phyloP scores from a whole-genome alignment of 2,329 filamentous ascomycete species.

The Neonectria faginata region DNA sequence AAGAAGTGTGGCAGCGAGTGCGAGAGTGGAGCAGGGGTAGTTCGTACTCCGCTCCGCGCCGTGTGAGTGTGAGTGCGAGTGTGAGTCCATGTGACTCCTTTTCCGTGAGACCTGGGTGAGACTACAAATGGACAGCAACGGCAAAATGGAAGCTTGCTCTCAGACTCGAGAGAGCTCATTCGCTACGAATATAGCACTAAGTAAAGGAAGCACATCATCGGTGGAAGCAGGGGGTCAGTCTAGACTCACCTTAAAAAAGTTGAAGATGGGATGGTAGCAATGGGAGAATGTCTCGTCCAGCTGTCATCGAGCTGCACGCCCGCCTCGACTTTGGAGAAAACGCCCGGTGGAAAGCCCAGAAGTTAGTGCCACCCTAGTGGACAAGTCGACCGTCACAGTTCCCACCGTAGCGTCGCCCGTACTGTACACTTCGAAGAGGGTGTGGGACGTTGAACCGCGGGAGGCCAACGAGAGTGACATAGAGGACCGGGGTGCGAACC shows the following conservation, averaged over 20 bases:
- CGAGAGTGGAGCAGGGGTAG: slow-evolving; percentile 11
- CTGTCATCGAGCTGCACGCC: neutral
- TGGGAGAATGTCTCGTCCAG: neutral
- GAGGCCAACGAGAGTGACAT: slow-evolving; percentile 9
- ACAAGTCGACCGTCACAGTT: neutral
- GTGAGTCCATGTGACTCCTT: slow-evolving; percentile 1
- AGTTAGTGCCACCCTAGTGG: slow-evolving; percentile 11
- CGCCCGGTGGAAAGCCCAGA: slow-evolving; percentile 28
- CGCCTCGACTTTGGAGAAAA: neutral
- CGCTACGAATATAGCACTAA: neutral
- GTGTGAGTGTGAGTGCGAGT: neutral
- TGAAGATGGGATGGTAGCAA: neutral
- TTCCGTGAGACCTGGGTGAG: slow-evolving; percentile 3
- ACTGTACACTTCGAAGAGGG: slow-evolving; percentile 1
- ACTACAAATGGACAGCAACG: neutral
- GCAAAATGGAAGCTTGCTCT: neutral
- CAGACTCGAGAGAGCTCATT: neutral
- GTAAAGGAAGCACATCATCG: neutral
- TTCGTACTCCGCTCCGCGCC: neutral
- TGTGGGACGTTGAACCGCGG: slow-evolving; percentile 11
- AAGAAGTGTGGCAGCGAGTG: slow-evolving; percentile 3
- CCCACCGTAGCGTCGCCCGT: slow-evolving; percentile 8
- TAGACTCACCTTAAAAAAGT: neutral
- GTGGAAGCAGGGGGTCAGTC: neutral
- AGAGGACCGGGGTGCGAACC: slow-evolving; percentile 9